Percentiles rank a stretch among this genome's conserved stretches.
These are phyloP conservation scores for Kazachstania sp. DNA, from an alignment of 1,139 yeast genomes.

Conservation along the genomic window DNA sequence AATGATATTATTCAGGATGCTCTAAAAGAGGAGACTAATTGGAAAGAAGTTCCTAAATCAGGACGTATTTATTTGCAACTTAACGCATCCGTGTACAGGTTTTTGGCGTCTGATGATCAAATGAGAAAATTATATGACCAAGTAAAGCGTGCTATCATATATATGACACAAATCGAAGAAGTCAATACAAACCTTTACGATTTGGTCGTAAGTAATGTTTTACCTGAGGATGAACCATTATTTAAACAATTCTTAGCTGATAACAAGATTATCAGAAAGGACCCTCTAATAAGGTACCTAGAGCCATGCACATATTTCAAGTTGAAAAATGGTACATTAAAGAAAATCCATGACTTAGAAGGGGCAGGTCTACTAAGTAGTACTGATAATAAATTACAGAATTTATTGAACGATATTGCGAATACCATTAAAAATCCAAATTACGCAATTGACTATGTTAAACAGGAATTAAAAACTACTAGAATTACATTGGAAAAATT, in stretches of 20 bases:
- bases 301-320: constrained; percentile 58
- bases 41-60: constrained; percentile 9
- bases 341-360: constrained; percentile 70
- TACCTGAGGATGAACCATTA: constrained; percentile 54
- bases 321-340: constrained; percentile 68
- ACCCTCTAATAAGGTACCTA: constrained; percentile 42
- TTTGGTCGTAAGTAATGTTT: constrained; percentile 62
- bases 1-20: constrained; percentile 26
- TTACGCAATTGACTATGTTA: constrained; percentile 54
- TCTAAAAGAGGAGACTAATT: constrained; percentile 12
- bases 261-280: constrained; percentile 17
- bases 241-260: constrained; percentile 45
- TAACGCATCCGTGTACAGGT: constrained; percentile 42
- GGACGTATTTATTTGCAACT: constrained; percentile 33
- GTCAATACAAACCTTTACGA: constrained; percentile 65
- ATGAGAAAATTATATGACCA: constrained; percentile 57
- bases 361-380: constrained; percentile 57
- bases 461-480: constrained; percentile 54
- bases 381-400: constrained; percentile 61
- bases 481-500: constrained; percentile 42
- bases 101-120: constrained; percentile 35
- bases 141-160: constrained; percentile 71
- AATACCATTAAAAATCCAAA: constrained; percentile 75
- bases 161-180: constrained; percentile 66
- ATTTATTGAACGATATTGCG: constrained; percentile 73